Conservation (phyloP, 2,329 filamentous ascomycete genomes). For the Neonectria magnoliae region DNA sequence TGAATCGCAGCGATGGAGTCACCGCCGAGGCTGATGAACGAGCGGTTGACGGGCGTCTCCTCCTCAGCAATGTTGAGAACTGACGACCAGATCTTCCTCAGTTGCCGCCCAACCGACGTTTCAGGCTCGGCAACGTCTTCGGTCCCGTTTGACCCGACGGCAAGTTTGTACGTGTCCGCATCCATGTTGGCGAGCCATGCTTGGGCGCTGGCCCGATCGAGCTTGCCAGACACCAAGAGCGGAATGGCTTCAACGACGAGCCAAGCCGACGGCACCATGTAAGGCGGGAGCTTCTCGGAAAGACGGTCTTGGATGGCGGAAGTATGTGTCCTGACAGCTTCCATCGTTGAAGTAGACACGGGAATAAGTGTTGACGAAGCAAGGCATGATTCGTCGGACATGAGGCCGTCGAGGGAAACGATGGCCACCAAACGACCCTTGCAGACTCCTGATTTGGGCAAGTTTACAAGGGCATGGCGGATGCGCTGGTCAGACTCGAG, state of each 20-base stretch:
- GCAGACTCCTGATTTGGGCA: conserved; percentile 43
- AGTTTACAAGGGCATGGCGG: conserved; percentile 56
- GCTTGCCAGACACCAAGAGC: conserved; percentile 27
- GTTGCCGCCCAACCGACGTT: conserved; percentile 3
- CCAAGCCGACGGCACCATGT: conserved; percentile 33
- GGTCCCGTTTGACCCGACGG: conserved; percentile 47
- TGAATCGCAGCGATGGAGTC: conserved; percentile 58
- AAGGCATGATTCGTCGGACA: not conserved
- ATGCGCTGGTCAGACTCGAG: conserved; percentile 62
- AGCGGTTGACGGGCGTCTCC: conserved; percentile 43
- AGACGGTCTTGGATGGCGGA: conserved; percentile 14
- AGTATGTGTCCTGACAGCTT: not conserved
- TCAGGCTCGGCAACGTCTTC: conserved; percentile 5
- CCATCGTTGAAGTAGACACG: not conserved
- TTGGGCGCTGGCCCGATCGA: conserved; percentile 45
- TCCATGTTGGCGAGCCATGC: conserved; percentile 56
- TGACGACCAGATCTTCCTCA: conserved; percentile 50
- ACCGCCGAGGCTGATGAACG: conserved; percentile 54
- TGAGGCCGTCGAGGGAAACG: conserved; percentile 9
- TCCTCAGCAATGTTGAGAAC: conserved; percentile 50
- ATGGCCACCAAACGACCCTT: conserved; percentile 29
- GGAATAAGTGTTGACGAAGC: not conserved
- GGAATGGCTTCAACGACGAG: conserved; percentile 26
- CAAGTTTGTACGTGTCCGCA: conserved; percentile 50
- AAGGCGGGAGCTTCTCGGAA: conserved; percentile 24